These are phyloP conservation scores for Jatropha multifida DNA, from an alignment of 441 rosid genomes.

Conservation along the genomic window DNA sequence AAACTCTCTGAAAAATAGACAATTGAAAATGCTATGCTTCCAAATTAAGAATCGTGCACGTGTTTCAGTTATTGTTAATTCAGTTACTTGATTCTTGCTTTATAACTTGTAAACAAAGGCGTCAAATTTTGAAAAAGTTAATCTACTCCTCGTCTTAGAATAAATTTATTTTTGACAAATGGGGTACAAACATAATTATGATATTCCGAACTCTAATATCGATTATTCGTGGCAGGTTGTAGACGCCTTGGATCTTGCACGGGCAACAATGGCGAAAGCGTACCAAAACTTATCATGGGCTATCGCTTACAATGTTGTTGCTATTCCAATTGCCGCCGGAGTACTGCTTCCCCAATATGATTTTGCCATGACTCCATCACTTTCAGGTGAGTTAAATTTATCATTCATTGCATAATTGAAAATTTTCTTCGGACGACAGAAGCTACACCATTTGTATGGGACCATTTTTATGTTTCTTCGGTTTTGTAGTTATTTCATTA, in stretches of 20 bases:
- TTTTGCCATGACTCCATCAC: slow-evolving; percentile 90
- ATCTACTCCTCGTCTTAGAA: not conserved
- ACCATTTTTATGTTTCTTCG: not conserved
- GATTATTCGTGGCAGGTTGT: slow-evolving; percentile 48
- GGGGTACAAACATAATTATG: not conserved
- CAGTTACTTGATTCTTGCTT: not conserved
- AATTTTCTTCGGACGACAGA: not conserved
- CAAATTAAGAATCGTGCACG: not conserved
- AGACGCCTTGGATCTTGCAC: slow-evolving; percentile 82
- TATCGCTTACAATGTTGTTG: slow-evolving; percentile 67
- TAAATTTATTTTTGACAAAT: not conserved
- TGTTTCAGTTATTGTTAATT: not conserved
- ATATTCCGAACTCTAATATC: slow-evolving; percentile 1
- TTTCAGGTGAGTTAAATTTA: slow-evolving; percentile 53
- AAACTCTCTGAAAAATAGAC: not conserved
- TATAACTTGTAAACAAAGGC: not conserved
- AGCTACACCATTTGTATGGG: not conserved
- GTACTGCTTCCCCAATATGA: slow-evolving; percentile 83
- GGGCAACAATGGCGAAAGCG: slow-evolving; percentile 88
- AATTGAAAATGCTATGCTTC: not conserved
- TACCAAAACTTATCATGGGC: slow-evolving; percentile 94
- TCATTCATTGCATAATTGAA: not conserved
- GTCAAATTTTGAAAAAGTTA: not conserved
- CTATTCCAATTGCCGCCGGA: slow-evolving; percentile 92
- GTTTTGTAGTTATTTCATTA: not conserved